Base-by-base conservation (phyloP, 495 filamentous ascomycete species). In the Hypoxylon rickii region DNA sequence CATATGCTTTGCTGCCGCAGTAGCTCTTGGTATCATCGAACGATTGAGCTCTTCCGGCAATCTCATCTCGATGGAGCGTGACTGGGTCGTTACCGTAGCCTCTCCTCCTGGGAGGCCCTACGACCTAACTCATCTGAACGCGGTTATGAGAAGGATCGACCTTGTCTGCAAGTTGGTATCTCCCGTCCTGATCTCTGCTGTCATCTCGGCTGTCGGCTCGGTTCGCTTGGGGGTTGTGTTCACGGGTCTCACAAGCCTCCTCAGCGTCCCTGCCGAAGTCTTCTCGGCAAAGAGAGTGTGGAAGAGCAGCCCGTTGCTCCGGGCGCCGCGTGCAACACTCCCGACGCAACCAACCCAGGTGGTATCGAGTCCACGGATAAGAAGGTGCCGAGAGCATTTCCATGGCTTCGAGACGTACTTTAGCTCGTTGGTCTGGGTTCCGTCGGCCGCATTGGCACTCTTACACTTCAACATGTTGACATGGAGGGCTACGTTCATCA, bases 131-230 rank as follows among this genome's bases (percentile, higher is more conserved):
- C 64, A 74, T 29, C 49, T 87, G 5, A 89, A 88, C 62, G 76
- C 86, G 0, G 76, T 75, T 3, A 89, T 89, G 85, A 74, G 87
- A 36, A 75, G 86, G 8, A 89, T 90, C 48, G 87, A 90, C 62
- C 76, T 90, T 12, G 72, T 83, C 32, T 89, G 86, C 73, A 90
- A 90, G 62, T 78, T 90, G 13, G 45, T 84, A 10, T 83, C 79
- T 0, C 87, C 87, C 0, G 69, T 86, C 0, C 69, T 82, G 18
- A 81, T 86, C 22, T 81, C 83, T 6, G 50, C 79, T 1, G 56
- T 86, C n/a, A 65, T 74, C 34, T 68, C 74, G 22, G 73, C 69
- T 5, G 49, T 65, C 11, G 55, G 71, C 3, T 83, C 79, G 1
- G 75, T 76, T 1, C 69, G 58, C 16, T 41, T 79, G 5, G 83